phyloP scores from a whole-genome alignment of 768 basidiomycete genomes.

The Candolleomyces eurysporus region DNA sequence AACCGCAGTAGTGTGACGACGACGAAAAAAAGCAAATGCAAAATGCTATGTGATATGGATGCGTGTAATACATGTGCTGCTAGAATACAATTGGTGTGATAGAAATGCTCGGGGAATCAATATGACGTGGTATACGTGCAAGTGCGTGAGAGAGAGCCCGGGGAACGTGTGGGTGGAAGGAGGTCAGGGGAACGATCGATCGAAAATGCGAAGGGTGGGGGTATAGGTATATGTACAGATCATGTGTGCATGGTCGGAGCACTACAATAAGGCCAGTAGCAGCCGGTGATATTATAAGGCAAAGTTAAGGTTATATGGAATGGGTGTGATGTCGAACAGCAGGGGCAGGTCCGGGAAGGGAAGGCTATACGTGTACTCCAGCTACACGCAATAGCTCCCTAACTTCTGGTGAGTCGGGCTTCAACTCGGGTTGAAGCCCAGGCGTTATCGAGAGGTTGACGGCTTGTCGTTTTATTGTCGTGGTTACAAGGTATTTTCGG shows the following conservation, averaged over 20 bases:
- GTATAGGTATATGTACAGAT: not conserved
- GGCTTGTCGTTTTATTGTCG: constrained; percentile 6
- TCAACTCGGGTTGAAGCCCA: constrained; percentile 16
- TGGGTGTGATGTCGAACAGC: not conserved
- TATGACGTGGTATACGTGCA: too few species aligned
- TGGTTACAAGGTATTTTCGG: constrained; percentile 10
- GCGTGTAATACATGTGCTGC: too few species aligned
- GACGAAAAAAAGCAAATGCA: too few species aligned
- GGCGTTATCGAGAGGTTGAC: constrained; percentile 8
- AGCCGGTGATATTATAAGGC: not conserved
- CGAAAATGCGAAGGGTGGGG: not conserved
- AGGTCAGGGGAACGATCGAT: not conserved
- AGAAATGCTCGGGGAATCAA: too few species aligned
- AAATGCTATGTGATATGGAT: too few species aligned
- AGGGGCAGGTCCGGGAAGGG: not conserved
- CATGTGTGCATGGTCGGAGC: too few species aligned
- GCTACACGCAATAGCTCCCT: constrained; percentile 17
- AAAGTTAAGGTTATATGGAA: not conserved
- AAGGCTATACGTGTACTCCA: constrained; percentile 9
- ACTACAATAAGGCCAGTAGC: too few species aligned
- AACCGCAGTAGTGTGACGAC: too few species aligned
- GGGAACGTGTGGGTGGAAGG: not conserved
- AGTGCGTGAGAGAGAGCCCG: too few species aligned
- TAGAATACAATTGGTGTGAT: too few species aligned
- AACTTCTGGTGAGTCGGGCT: constrained; percentile 22